phyloP scores from a whole-genome alignment of 2,329 filamentous ascomycete genomes.

The Amauroascus verrucosus region DNA sequence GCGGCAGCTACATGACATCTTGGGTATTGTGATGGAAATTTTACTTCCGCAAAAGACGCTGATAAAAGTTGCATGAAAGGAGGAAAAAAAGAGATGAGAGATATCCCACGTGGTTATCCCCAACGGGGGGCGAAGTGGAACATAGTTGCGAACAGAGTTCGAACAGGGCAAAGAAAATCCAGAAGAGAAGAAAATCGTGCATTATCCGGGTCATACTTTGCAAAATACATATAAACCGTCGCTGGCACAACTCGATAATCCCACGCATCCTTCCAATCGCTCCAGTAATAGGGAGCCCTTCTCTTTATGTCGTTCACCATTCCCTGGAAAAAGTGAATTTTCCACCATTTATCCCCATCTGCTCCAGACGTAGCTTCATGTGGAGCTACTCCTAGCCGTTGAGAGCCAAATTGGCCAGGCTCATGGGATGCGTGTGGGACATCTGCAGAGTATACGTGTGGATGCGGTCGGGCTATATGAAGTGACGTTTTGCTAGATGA shows the following conservation, averaged over 20 bases:
- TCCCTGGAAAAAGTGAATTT: conserved; percentile 61
- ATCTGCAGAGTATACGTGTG: not conserved
- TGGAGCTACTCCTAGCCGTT: not conserved
- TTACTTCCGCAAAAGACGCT: too few relatives aligned
- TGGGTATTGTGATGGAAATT: too few relatives aligned
- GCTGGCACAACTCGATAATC: conserved; percentile 81
- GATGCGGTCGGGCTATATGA: conserved; percentile 15
- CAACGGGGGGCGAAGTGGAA: too few relatives aligned
- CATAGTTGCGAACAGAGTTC: not conserved
- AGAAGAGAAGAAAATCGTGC: conserved; percentile 8
- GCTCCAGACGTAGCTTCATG: not conserved
- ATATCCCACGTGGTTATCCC: not conserved
- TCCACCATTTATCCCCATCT: conserved; percentile 56
- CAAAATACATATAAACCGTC: conserved; percentile 90
- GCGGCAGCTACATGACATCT: not conserved
- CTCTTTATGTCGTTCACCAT: conserved; percentile 70
- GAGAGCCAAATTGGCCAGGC: not conserved
- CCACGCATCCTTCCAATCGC: conserved; percentile 80
- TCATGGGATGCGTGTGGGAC: not conserved
- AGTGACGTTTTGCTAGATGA: conserved; percentile 19
- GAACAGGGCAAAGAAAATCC: not conserved
- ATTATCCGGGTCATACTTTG: conserved; percentile 52
- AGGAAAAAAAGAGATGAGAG: not conserved
- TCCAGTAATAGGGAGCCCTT: conserved; percentile 64
- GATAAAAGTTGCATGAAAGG: not conserved